These are phyloP conservation scores for Chlamydomonas incerta DNA, from an alignment of 139 green algal species.

Conservation along the genomic window DNA sequence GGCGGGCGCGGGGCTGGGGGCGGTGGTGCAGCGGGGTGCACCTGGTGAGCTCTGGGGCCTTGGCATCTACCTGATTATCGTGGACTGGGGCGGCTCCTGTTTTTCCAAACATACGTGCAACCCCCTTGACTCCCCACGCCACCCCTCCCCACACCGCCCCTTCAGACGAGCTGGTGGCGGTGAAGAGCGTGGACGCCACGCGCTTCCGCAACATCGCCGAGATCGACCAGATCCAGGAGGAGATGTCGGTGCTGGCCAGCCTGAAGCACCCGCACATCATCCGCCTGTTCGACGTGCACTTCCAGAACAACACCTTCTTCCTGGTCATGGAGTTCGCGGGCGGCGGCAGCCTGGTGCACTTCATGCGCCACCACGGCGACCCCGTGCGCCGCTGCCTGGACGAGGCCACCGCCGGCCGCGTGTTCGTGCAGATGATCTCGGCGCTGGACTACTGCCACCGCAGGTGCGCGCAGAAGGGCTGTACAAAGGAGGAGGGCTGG, in stretches of 20 bases:
- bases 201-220: conserved; percentile 77
- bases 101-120: no score
- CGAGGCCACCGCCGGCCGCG: conserved; percentile 66
- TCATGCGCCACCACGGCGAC: conserved; percentile 50
- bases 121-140: no score
- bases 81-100: no score
- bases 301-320: conserved; percentile 70
- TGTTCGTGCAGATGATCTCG: conserved; percentile 76
- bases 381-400: conserved; percentile 37
- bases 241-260: conserved; percentile 73
- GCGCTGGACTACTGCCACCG: conserved; percentile 87
- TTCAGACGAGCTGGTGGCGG: conserved; percentile 75
- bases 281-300: conserved; percentile 67
- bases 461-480: no score
- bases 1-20: no score
- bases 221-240: conserved; percentile 80
- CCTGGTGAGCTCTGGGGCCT: no score
- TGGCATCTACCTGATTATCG: no score
- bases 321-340: conserved; percentile 85
- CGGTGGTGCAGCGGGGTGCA: no score
- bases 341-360: conserved; percentile 67
- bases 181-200: conserved; percentile 78
- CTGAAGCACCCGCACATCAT: conserved; percentile 85
- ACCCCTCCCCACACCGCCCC: neutral
- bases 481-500: no score